Evolutionary conservation across 1,284 basidiomycete species (phyloP).

Genomic region (Cutaneotrichosporon cutaneum): DNA sequence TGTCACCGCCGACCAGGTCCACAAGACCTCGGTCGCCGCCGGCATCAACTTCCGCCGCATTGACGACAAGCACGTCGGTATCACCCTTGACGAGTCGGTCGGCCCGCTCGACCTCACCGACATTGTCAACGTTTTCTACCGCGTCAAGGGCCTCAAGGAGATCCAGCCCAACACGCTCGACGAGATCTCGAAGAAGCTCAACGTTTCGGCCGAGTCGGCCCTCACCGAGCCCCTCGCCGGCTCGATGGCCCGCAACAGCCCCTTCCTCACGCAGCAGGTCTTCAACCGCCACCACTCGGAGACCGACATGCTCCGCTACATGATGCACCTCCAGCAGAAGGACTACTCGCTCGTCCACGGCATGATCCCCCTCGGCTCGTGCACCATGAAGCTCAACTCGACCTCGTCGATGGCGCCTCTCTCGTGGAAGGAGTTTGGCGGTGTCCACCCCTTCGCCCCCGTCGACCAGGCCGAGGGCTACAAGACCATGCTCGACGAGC

Average conservation of each 20-base stretch:
- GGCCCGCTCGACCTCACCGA: constrained; percentile 69
- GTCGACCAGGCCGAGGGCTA: constrained; percentile 88
- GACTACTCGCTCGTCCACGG: constrained; percentile 92
- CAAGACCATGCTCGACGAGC: constrained; percentile 78
- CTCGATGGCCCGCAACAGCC: constrained; percentile 66
- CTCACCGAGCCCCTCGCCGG: constrained; percentile 54
- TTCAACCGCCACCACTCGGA: constrained; percentile 96
- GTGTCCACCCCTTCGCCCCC: constrained; percentile 90
- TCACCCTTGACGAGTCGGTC: constrained; percentile 92
- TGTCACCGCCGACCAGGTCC: constrained; percentile 66
- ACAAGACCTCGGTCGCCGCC: constrained; percentile 65
- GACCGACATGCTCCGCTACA: constrained; percentile 96
- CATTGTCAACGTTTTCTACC: constrained; percentile 79
- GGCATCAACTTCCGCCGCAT: constrained; percentile 83
- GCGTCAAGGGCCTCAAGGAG: constrained; percentile 46
- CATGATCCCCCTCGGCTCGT: constrained; percentile 96
- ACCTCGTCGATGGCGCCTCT: constrained; percentile 95
- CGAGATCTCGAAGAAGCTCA: constrained; percentile 42
- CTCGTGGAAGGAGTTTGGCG: constrained; percentile 87
- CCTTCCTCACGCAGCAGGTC: constrained; percentile 80
- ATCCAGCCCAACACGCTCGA: constrained; percentile 50
- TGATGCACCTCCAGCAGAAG: constrained; percentile 89
- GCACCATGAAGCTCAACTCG: constrained; percentile 96
- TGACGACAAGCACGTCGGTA: constrained; percentile 73
- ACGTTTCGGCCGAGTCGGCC: constrained; percentile 35